These are phyloP conservation scores for Cordyceps javanica DNA, from an alignment of 2,329 filamentous ascomycete species.

Conservation along the genomic window DNA sequence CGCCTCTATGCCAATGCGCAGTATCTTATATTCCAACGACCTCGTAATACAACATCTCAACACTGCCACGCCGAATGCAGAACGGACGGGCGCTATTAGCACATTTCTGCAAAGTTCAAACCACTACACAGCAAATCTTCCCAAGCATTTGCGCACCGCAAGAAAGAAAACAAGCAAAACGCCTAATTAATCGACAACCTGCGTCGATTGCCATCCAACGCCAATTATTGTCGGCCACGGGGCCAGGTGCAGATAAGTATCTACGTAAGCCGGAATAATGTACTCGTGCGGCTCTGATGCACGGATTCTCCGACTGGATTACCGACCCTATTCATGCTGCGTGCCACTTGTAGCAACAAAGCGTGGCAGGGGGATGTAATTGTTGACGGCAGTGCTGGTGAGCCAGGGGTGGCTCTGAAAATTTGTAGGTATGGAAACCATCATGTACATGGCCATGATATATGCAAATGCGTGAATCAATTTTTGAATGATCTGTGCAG, in stretches of 20 bases:
- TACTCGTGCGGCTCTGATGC: constrained; percentile 3
- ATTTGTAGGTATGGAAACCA: neutral
- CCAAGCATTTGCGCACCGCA: neutral
- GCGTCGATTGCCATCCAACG: constrained; percentile 3
- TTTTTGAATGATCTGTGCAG: neutral
- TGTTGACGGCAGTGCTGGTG: neutral
- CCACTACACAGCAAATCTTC: neutral
- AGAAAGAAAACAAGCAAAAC: constrained; percentile 3
- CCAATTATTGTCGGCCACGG: neutral
- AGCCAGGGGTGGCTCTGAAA: neutral
- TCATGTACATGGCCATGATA: neutral
- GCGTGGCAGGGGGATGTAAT: neutral
- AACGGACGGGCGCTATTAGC: neutral
- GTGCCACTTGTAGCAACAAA: neutral
- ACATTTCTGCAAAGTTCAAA: neutral
- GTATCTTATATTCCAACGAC: constrained; percentile 10
- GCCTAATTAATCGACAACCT: constrained; percentile 8
- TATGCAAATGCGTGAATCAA: neutral
- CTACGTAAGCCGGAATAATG: neutral
- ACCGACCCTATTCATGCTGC: neutral
- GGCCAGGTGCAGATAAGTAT: neutral
- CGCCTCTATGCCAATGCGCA: neutral
- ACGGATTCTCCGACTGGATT: neutral
- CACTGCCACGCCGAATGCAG: neutral
- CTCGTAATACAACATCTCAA: constrained; percentile 1